phyloP scores from a whole-genome alignment of 2,329 filamentous ascomycete genomes.

The Trichoderma sp. region DNA sequence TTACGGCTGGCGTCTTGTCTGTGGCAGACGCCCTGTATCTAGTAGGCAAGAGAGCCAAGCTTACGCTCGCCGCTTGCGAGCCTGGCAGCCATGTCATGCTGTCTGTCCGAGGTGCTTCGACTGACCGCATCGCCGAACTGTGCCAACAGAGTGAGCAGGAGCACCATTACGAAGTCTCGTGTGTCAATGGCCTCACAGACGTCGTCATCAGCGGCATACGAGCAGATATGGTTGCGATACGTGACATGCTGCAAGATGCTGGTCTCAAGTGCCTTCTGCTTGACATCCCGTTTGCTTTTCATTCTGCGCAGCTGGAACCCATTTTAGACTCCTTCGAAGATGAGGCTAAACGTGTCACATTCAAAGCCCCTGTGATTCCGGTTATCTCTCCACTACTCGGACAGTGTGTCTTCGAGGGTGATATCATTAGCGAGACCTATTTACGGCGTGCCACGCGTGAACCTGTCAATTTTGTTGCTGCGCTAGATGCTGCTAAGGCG shows the following conservation, averaged over 20 bases:
- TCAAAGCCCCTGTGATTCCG: conserved; percentile 45
- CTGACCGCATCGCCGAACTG: conserved; percentile 53
- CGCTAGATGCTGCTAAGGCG: neutral
- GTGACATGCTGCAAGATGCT: neutral
- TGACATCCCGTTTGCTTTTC: conserved; percentile 55
- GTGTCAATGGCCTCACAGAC: conserved; percentile 46
- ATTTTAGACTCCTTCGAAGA: conserved; percentile 58
- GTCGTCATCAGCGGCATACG: conserved; percentile 34
- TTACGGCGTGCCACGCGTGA: neutral
- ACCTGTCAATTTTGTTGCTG: neutral
- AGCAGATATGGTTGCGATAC: neutral
- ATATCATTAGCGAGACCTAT: neutral
- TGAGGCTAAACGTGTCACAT: conserved; percentile 40
- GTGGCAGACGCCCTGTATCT: conserved; percentile 71
- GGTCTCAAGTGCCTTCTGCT: conserved; percentile 34
- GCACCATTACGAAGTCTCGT: conserved; percentile 62
- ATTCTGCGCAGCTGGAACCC: conserved; percentile 52
- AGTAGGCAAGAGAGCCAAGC: conserved; percentile 64
- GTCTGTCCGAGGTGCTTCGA: conserved; percentile 40
- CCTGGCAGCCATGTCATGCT: conserved; percentile 63
- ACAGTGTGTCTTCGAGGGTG: neutral
- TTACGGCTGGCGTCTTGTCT: conserved; percentile 68
- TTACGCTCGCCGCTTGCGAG: conserved; percentile 64
- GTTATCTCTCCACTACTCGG: conserved; percentile 65
- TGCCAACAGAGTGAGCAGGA: conserved; percentile 53